Base-by-base conservation (phyloP, 768 basidiomycete species). In the Tricholoma bakamatsutake region DNA sequence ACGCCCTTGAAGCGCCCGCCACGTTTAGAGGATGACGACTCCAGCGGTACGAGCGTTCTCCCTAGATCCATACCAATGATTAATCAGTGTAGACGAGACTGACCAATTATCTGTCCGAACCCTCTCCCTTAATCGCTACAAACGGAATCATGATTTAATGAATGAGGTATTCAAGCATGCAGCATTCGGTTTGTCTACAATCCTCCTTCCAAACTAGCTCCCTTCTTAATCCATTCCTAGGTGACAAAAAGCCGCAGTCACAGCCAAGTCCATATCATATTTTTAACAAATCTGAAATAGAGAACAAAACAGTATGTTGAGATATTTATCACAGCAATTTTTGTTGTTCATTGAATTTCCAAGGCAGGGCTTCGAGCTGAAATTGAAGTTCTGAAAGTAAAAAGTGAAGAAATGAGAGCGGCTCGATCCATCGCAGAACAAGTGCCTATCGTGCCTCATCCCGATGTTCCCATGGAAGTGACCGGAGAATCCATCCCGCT, bases 71-170 rank as follows among this genome's bases (percentile, higher is more conserved):
- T 18, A 27, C 2, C 28, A n/a, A 48, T 48, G 46, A 15, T 35
- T 56, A 50, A 47, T n/a, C 17, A 6, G 35, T 49, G 3, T 53
- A 80, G 84, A 88, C 61, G 87, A 89, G 58, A 70, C 76, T 21
- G 89, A 91, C 56, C 73, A 78, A 57, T 85, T 91, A 56, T 87
- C 90, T 0, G 82, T 87, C 1, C 79, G 87, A 42, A 81, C 87
- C 2, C 75, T 91, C 13, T 87, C 90, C 6, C 63, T 87, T 34
- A 79, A 83, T 15, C 77, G 90, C 34, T 93, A 90, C 64, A 80
- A 78, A 60, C 82, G 89, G 5, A 93, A 93, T 62, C 88, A 92
- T 62, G 90, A 90, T 43, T 74, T 87, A 57, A 93, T 93, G 89
- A 86, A 86, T 64, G 87, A 87, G 42, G 85, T 93, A 1, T 91